Evolutionary conservation across 2,329 filamentous ascomycete species (phyloP).

Genomic region (Botryosphaeria agaves): DNA sequence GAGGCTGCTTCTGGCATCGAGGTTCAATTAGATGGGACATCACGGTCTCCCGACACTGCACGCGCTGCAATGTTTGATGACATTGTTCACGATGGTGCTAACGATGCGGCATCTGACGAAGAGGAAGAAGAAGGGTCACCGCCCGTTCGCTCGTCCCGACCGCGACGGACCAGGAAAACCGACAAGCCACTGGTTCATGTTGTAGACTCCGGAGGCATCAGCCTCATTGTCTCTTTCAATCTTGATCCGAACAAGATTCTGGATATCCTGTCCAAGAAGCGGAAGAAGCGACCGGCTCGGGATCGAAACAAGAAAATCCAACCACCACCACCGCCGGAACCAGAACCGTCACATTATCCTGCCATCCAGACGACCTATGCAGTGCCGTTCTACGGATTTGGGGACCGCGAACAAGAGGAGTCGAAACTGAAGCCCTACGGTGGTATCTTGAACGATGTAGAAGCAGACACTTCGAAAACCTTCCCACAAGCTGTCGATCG

Average conservation of each 20-base stretch:
- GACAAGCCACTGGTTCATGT: conserved; percentile 22
- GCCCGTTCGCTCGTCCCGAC: conserved; percentile 30
- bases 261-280: conserved; percentile 39
- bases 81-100: conserved; percentile 3
- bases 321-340: conserved; percentile 18
- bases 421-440: conserved; percentile 87
- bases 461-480: conserved; percentile 83
- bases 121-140: conserved; percentile 11
- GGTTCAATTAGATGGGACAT: too few relatives aligned
- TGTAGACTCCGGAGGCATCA: conserved; percentile 22
- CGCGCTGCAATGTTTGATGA: conserved; percentile 7
- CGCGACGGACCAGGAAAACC: conserved; percentile 33
- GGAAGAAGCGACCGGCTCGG: conserved; percentile 32
- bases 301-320: conserved; percentile 31
- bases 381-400: conserved; percentile 74
- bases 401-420: conserved; percentile 78
- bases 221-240: conserved; percentile 40
- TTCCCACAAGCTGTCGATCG: conserved; percentile 67
- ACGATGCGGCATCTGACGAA: conserved; percentile 7
- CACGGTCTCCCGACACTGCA: conserved; percentile 6
- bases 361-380: conserved; percentile 47
- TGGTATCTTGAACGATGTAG: conserved; percentile 72
- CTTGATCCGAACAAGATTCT: conserved; percentile 41
- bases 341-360: conserved; percentile 33
- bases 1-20: conserved; percentile 8